Percentiles rank a stretch among this genome's conserved stretches.
phyloP scores from a whole-genome alignment of 2,329 filamentous ascomycete species.

The Diaporthe eres region DNA sequence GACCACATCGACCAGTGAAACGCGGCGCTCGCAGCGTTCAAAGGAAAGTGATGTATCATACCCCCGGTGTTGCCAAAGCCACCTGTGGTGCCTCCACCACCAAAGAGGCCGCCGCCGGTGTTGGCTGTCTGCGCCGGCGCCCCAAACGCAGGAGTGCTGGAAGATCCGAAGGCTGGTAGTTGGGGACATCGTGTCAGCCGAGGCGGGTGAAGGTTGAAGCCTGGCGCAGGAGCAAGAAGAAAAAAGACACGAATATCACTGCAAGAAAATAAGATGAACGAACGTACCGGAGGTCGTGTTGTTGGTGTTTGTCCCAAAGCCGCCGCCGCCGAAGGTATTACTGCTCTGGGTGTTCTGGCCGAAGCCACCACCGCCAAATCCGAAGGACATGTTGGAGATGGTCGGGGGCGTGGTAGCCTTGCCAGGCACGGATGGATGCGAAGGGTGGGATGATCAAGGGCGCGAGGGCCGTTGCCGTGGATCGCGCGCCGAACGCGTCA shows the following conservation, averaged over 20 bases:
- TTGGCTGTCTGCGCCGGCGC: constrained; percentile 49
- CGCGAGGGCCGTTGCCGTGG: constrained; percentile 42
- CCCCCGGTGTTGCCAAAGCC: constrained; percentile 61
- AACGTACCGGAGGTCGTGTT: constrained; percentile 67
- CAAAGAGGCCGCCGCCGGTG: constrained; percentile 56
- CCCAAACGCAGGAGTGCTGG: constrained; percentile 52
- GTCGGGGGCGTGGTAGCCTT: constrained; percentile 38
- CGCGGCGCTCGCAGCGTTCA: constrained; percentile 41
- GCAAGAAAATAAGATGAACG: constrained; percentile 42
- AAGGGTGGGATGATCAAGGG: constrained; percentile 37
- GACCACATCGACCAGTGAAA: constrained; percentile 31
- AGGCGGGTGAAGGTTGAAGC: constrained; percentile 43
- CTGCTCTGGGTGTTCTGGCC: constrained; percentile 68
- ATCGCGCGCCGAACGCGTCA: constrained; percentile 52
- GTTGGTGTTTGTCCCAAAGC: constrained; percentile 64
- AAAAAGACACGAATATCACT: constrained; percentile 34
- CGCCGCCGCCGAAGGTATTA: constrained; percentile 55
- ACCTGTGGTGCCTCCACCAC: constrained; percentile 60
- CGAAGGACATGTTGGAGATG: constrained; percentile 67
- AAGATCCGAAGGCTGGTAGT: constrained; percentile 56
- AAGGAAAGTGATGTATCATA: constrained; percentile 41
- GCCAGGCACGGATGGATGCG: constrained; percentile 26
- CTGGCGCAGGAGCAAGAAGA: constrained; percentile 41
- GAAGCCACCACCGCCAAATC: constrained; percentile 70
- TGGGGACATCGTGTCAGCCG: constrained; percentile 42